phyloP scores from a whole-genome alignment of 2,329 filamentous ascomycete species.

The Mycosphaerella sp. region DNA sequence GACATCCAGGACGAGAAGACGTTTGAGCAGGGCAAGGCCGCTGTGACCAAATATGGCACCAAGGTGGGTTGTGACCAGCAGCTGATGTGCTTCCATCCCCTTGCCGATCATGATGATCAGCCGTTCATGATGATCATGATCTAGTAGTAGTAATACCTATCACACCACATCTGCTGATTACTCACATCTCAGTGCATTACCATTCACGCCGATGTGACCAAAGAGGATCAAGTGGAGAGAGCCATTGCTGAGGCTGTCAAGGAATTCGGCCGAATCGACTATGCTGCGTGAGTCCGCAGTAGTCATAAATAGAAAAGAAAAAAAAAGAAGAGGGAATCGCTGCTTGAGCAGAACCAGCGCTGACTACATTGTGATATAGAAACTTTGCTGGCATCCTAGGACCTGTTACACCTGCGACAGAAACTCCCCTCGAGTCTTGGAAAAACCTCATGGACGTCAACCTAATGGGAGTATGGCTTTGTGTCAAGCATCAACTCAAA shows the following conservation, averaged over 20 bases:
- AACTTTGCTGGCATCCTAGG: constrained; percentile 36
- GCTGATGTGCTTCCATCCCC: too few relatives aligned
- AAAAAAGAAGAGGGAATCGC: too few relatives aligned
- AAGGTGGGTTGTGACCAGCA: constrained; percentile 8
- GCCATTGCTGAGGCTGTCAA: constrained; percentile 32
- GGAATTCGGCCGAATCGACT: constrained; percentile 36
- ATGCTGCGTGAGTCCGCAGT: constrained; percentile 29
- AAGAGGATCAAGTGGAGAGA: constrained; percentile 31
- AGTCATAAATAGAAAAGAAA: not conserved
- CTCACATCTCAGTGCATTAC: constrained; percentile 16
- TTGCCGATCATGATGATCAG: too few relatives aligned
- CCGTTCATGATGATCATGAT: too few relatives aligned
- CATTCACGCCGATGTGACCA: constrained; percentile 28
- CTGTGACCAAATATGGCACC: constrained; percentile 23
- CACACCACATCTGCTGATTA: not conserved
- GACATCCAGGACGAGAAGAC: constrained; percentile 24
- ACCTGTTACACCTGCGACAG: constrained; percentile 22
- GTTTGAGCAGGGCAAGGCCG: constrained; percentile 21
- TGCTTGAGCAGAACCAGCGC: too few relatives aligned
- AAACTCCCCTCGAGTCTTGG: constrained; percentile 34
- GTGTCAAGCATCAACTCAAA: constrained; percentile 36
- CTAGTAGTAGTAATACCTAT: not conserved
- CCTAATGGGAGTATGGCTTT: constrained; percentile 35
- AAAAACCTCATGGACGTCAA: constrained; percentile 34
- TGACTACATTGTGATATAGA: not conserved